A percentile compares a stretch with the other conserved stretches of the same genome.
These are phyloP conservation scores for Kalanchoe fedtschenkoi DNA, from an alignment of 164 flowering plant genomes.

Conservation along the genomic window DNA sequence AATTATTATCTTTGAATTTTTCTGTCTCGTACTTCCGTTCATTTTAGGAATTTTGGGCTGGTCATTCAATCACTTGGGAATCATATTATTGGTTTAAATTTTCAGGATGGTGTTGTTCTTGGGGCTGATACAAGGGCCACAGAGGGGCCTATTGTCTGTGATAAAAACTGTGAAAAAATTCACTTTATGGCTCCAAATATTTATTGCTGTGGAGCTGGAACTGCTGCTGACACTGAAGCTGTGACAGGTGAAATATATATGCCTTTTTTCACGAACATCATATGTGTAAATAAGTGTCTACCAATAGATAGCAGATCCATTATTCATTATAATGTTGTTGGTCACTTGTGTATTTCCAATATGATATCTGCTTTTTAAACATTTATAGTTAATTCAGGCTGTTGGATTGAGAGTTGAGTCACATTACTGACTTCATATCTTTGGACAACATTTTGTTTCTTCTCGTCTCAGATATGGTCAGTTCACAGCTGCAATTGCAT, in stretches of 20 bases:
- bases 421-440: background rate
- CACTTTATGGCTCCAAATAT: conserved; percentile 99
- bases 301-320: too few species aligned
- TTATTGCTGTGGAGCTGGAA: conserved; percentile 95
- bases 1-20: background rate
- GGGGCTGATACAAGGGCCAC: conserved; percentile 97
- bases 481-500: conserved; percentile 84
- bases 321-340: background rate
- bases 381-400: background rate
- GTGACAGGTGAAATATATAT: conserved; percentile 57
- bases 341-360: background rate
- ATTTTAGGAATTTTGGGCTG: background rate
- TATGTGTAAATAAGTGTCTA: background rate
- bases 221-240: conserved; percentile 97
- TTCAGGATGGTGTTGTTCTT: conserved; percentile 91
- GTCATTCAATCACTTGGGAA: background rate
- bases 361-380: background rate
- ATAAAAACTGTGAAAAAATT: conserved; percentile 93
- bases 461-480: conserved; percentile 67
- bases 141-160: conserved; percentile 89
- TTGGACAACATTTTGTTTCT: background rate
- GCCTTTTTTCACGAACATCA: background rate
- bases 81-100: background rate
- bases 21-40: background rate
- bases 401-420: background rate